Percentiles rank a stretch among this genome's conserved stretches.
phyloP scores from a whole-genome alignment of 805 yeast genomes.

The Ogataea siamensis region DNA sequence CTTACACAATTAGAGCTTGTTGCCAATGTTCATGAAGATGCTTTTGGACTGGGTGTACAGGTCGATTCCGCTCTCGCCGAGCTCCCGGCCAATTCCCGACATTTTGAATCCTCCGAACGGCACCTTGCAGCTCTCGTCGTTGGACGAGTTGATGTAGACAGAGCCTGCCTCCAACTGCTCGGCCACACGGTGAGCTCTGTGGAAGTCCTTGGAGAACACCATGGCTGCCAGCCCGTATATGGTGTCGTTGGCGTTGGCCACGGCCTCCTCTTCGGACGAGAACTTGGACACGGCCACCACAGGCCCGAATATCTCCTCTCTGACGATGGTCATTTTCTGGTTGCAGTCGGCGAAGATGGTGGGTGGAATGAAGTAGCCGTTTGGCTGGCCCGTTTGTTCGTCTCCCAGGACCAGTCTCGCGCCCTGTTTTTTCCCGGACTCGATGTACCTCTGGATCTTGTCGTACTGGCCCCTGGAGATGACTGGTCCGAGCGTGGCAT shows the following conservation, averaged over 20 bases:
- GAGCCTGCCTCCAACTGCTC: conserved; percentile 61
- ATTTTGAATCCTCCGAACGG: conserved; percentile 83
- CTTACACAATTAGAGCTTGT: conserved; percentile 21
- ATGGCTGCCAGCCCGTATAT: conserved; percentile 82
- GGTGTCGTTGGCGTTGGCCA: conserved; percentile 67
- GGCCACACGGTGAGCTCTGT: conserved; percentile 51
- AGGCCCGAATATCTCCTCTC: conserved; percentile 88
- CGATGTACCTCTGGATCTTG: conserved; percentile 45
- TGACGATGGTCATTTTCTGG: conserved; percentile 61
- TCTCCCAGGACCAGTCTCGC: conserved; percentile 47
- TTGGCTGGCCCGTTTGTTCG: conserved; percentile 39
- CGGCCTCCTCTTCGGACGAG: conserved; percentile 62
- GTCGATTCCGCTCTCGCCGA: conserved; percentile 70
- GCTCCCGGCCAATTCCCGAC: conserved; percentile 80
- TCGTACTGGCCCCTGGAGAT: conserved; percentile 57
- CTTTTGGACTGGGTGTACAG: conserved; percentile 76
- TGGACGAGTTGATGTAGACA: conserved; percentile 68
- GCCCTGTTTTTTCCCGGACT: conserved; percentile 46
- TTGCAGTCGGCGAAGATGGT: conserved; percentile 72
- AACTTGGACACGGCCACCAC: conserved; percentile 71
- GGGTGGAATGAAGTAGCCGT: conserved; percentile 70
- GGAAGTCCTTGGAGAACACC: conserved; percentile 67
- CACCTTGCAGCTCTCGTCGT: conserved; percentile 60
- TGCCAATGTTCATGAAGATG: conserved; percentile 52
- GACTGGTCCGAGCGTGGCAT: conserved; percentile 59